These are phyloP conservation scores for Penicillium digitatum DNA, from an alignment of 2,329 filamentous ascomycete genomes.

Conservation along the genomic window DNA sequence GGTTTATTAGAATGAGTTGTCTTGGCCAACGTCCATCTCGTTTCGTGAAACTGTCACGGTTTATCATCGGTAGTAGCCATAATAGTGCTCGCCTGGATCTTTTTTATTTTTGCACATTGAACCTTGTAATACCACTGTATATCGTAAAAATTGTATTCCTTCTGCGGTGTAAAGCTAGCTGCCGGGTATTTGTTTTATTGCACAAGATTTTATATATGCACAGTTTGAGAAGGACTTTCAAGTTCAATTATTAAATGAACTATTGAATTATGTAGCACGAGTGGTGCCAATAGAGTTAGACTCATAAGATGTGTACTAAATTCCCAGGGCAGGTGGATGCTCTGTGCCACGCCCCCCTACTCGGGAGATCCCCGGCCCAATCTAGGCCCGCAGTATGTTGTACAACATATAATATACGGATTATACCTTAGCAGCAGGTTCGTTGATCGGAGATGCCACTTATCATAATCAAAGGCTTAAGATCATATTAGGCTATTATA, in stretches of 20 bases:
- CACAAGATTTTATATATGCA: not conserved
- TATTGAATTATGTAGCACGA: not conserved
- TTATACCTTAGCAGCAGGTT: not conserved
- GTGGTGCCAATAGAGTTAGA: not conserved
- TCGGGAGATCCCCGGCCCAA: constrained; percentile 15
- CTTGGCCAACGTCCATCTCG: not conserved
- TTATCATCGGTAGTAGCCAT: not conserved
- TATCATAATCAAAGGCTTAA: not conserved
- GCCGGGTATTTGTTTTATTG: not conserved
- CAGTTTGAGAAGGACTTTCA: too few relatives aligned
- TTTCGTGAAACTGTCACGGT: not conserved
- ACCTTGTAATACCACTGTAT: not conserved
- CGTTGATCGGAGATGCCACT: constrained; percentile 3
- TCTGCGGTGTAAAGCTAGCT: too few relatives aligned
- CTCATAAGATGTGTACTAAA: not conserved
- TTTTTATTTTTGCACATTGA: not conserved
- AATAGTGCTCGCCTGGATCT: not conserved
- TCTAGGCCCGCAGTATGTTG: not conserved
- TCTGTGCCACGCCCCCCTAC: constrained; percentile 5
- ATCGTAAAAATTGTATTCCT: too few relatives aligned
- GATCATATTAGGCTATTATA: not conserved
- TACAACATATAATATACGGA: too few relatives aligned
- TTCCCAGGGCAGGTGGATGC: not conserved
- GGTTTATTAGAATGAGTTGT: constrained; percentile 64
- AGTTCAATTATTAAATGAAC: not conserved